Evolutionary conservation across 257 asterid genomes (phyloP), one percentile per base, ranked within the genome.

Genomic region (Solanum raphanifolium): DNA sequence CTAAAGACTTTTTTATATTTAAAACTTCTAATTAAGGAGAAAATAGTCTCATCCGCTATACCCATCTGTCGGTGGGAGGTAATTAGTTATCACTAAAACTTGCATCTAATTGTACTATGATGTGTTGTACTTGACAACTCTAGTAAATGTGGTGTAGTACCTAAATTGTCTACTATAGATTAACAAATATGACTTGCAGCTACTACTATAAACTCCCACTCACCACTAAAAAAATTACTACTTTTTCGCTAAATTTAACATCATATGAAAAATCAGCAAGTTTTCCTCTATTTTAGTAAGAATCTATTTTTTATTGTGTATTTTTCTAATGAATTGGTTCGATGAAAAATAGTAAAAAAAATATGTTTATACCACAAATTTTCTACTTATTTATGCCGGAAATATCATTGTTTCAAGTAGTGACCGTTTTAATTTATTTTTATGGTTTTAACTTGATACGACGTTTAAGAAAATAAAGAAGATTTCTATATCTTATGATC

Each of bases 51-150:
- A 6, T 48, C 1, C 9, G 23, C 23, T 48, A 48, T 48, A 48
- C 0, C n/a, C 5, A 7, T 48, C 3, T 16, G 0, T 16, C 9
- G 0, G 21, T 48, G 1, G 8, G 0, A 2, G 9, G 23, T 52
- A 18, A 52, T 52, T 52, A 2, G 1, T 16, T 48, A 15, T 48
- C 62, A 6, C 62, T 52, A 2, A 52, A 52, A 52, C 23, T 52
- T 52, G 62, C 62, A 18, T 18, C 62, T 52, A 52, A 52, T 52
- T 52, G 62, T 16, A 52, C 62, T 16, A 16, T 52, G 62, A 5
- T 52, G 62, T 52, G 62, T 16, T 52, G 62, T 52, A 52, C n/a
- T 52, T 16, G 62, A 52, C 62, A 52, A 52, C 62, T 52, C 62
- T 52, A 52, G 62, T 52, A 52, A 52, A 52, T 52, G 62, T 52